Evolutionary conservation across 495 filamentous ascomycete species (phyloP).

Genomic region (Aspergillus steynii): DNA sequence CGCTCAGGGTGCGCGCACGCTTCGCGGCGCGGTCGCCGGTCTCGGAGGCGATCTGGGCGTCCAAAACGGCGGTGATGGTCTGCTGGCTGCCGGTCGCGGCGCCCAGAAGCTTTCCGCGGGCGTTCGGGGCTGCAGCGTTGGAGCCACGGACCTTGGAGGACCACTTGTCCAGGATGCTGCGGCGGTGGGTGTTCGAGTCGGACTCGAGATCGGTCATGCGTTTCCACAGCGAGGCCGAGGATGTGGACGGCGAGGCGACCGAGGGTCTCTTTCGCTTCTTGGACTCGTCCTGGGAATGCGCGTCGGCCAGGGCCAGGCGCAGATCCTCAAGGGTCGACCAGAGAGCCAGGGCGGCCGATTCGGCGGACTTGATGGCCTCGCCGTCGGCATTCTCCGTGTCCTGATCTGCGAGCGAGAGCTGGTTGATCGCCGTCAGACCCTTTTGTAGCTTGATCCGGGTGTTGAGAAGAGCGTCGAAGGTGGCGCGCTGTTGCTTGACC

Average conservation of each 20-base stretch:
- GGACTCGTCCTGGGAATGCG: conserved; percentile 43
- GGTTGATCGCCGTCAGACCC: conserved; percentile 77
- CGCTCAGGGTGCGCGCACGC: conserved; percentile 40
- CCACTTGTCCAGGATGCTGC: conserved; percentile 48
- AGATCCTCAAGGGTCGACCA: conserved; percentile 82
- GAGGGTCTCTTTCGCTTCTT: conserved; percentile 61
- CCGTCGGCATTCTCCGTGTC: conserved; percentile 41
- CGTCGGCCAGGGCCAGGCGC: conserved; percentile 58
- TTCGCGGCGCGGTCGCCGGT: conserved; percentile 64
- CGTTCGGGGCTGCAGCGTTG: conserved; percentile 35
- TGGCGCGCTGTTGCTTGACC: conserved; percentile 77
- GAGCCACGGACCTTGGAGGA: conserved; percentile 53
- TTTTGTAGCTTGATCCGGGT: conserved; percentile 90
- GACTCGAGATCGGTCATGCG: conserved; percentile 68
- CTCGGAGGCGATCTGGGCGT: conserved; percentile 68
- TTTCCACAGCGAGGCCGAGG: conserved; percentile 65
- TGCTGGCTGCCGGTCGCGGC: conserved; percentile 45
- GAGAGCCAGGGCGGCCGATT: conserved; percentile 81
- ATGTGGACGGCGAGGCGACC: conserved; percentile 49
- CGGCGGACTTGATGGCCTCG: conserved; percentile 68
- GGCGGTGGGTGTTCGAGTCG: conserved; percentile 43
- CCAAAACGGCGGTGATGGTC: conserved; percentile 69
- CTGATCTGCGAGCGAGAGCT: conserved; percentile 50
- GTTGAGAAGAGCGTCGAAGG: conserved; percentile 85
- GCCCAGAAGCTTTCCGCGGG: conserved; percentile 47